Evolutionary conservation across 352 stramenopile species (phyloP), one percentile per base, ranked within the genome.

Genomic region (Albugo laibachii): DNA sequence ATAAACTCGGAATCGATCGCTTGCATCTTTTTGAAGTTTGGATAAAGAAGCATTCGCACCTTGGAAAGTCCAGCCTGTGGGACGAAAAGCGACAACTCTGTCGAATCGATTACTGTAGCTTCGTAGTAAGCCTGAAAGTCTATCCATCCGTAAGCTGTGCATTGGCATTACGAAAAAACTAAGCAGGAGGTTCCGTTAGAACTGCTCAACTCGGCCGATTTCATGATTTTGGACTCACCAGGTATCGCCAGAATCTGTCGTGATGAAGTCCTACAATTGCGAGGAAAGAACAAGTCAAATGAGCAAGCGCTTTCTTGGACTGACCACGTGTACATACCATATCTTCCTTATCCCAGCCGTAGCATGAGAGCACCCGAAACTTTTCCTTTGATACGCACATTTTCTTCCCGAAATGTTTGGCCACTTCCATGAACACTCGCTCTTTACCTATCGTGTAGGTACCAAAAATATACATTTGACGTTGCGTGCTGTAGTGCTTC

Each of bases 381-480:
- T 92, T 92, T 13, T 62, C 56, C 48, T 69, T 79, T 13, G 76
- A 83, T 31, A 92, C 67, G 48, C 66, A 87, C 31, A 92, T 74
- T 45, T 91, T 83, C 48, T 61, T 66, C 45, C 68, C 40, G 41
- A 69, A 73, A 35, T 66, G 67, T 48, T 80, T 54, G n/a, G 89
- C 85, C 2, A 97, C 76, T 41, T 94, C 83, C 58, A 97, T 82
- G 48, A 96, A 97, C n/a, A 97, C 76, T 15, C 79, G 73, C 56
- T 98, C 93, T 55, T 98, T 98, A 14, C 93, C 93, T 50, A 98
- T 96, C 8, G 87, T 96, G 50, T 98, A 98, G 18, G 88, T 93
- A 20, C 92, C 93, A 66, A 98, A 96, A 12, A 97, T 62, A 52
- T 95, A 95, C 0, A 98, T 63, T n/a, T 85, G 58, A 21, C 72